These are phyloP conservation scores for Microbotryomycetes sp. DNA, from an alignment of 1,284 basidiomycete species.

Conservation along the genomic window DNA sequence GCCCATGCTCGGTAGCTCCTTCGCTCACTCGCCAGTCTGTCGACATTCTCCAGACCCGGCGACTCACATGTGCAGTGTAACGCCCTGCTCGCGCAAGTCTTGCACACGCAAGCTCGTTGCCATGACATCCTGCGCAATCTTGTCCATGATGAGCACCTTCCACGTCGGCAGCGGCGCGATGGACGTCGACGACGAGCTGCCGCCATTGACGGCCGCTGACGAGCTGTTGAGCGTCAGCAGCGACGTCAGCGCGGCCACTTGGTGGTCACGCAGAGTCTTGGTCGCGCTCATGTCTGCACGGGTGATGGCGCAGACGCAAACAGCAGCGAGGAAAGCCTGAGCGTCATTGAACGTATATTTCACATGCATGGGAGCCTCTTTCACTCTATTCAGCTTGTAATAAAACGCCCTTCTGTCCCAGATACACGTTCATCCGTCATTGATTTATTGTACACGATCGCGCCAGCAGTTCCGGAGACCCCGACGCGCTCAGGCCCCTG, in stretches of 20 bases:
- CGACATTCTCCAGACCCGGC: background rate
- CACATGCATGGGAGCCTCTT: no score
- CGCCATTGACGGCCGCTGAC: conserved; percentile 20
- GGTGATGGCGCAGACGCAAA: no score
- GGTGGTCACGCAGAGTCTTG: conserved; percentile 64
- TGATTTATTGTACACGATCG: no score
- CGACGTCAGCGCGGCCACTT: conserved; percentile 62
- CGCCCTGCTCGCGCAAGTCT: conserved; percentile 90
- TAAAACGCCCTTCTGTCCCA: no score
- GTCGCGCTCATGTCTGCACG: background rate
- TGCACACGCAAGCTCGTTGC: conserved; percentile 92
- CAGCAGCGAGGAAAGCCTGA: no score
- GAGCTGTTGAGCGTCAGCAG: conserved; percentile 57
- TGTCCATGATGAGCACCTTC: conserved; percentile 94
- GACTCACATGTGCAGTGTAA: conserved; percentile 90
- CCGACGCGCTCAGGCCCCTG: no score
- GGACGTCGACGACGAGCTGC: conserved; percentile 22
- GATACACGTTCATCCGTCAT: no score
- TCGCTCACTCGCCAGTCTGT: background rate
- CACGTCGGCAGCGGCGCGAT: conserved; percentile 63
- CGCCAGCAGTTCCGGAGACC: no score
- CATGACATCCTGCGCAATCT: conserved; percentile 89
- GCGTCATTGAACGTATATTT: no score
- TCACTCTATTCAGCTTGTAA: no score
- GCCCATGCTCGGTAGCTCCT: no score